Conservation (phyloP, 2,329 filamentous ascomycete genomes). For the Botryotinia globosa region DNA sequence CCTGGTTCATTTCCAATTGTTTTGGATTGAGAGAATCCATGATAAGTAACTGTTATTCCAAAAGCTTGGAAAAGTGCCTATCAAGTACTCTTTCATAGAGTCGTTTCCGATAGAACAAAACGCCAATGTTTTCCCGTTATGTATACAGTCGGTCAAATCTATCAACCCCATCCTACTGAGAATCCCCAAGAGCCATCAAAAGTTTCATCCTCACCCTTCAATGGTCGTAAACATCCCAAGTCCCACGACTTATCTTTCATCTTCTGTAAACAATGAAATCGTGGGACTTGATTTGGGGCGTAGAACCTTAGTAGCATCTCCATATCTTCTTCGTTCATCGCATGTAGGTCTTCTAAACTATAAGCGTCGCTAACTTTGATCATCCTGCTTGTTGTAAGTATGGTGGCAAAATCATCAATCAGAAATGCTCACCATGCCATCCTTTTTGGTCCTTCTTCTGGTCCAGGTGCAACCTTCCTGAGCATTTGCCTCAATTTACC, state of each 20-base stretch:
- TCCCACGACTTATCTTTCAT: constrained; percentile 51
- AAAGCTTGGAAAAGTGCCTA: neutral
- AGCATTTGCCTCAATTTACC: constrained; percentile 77
- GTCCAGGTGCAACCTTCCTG: constrained; percentile 68
- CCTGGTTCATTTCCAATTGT: neutral
- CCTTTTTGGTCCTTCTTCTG: constrained; percentile 74
- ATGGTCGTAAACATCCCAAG: constrained; percentile 53
- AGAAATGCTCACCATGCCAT: constrained; percentile 73
- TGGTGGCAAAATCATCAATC: constrained; percentile 16
- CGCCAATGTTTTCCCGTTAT: constrained; percentile 2
- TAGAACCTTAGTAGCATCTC: constrained; percentile 78
- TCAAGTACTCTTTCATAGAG: neutral
- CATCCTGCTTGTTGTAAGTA: constrained; percentile 63
- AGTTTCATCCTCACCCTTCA: constrained; percentile 42
- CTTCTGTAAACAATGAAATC: constrained; percentile 52
- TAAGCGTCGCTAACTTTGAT: constrained; percentile 85
- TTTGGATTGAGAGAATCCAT: neutral
- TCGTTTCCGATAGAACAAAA: neutral
- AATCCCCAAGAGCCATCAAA: constrained; percentile 40
- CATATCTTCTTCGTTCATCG: constrained; percentile 82
- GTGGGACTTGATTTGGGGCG: constrained; percentile 51
- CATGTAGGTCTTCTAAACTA: constrained; percentile 78
- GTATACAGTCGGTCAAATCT: neutral
- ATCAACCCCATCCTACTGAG: constrained; percentile 36
- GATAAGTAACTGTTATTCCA: neutral